phyloP scores from a whole-genome alignment of 2,329 filamentous ascomycete genomes.

The Epichloe amarillans region DNA sequence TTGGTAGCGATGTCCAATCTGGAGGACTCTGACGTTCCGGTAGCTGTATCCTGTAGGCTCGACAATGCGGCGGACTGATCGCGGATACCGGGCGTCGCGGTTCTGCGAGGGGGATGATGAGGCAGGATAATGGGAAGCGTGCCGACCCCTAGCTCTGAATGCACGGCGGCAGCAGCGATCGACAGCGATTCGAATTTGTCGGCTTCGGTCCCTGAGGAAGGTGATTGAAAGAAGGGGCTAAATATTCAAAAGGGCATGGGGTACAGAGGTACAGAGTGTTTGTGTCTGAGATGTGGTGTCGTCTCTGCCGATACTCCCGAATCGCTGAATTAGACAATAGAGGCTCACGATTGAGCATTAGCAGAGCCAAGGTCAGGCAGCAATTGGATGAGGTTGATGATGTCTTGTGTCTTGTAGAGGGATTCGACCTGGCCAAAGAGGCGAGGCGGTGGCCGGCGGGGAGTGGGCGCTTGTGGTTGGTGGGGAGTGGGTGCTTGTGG shows the following conservation, averaged over 20 bases:
- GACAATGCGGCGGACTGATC: conserved; percentile 26
- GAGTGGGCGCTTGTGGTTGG: not conserved
- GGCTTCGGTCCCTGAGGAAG: not conserved
- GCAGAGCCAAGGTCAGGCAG: not conserved
- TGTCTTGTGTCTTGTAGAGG: not conserved
- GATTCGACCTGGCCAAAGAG: conserved; percentile 5
- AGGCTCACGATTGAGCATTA: not conserved
- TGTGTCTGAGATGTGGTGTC: too few relatives aligned
- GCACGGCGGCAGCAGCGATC: not conserved
- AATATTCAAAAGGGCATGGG: not conserved
- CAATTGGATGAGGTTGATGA: conserved; percentile 4
- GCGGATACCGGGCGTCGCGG: conserved; percentile 9
- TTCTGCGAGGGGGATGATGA: not conserved
- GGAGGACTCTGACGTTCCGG: conserved; percentile 23
- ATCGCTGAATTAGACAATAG: not conserved
- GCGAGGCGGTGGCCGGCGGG: conserved; percentile 1
- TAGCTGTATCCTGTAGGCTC: conserved; percentile 18
- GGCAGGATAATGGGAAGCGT: not conserved
- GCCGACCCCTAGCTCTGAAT: not conserved
- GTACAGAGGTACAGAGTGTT: too few relatives aligned
- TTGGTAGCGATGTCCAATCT: conserved; percentile 18
- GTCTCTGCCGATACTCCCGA: not conserved
- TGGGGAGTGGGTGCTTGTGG: not conserved
- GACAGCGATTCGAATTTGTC: not conserved
- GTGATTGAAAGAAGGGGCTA: not conserved